Percentiles rank a stretch among this genome's conserved stretches.
These are phyloP conservation scores for Styphnolobium japonicum DNA, from an alignment of 306 rosid species.

Conservation along the genomic window DNA sequence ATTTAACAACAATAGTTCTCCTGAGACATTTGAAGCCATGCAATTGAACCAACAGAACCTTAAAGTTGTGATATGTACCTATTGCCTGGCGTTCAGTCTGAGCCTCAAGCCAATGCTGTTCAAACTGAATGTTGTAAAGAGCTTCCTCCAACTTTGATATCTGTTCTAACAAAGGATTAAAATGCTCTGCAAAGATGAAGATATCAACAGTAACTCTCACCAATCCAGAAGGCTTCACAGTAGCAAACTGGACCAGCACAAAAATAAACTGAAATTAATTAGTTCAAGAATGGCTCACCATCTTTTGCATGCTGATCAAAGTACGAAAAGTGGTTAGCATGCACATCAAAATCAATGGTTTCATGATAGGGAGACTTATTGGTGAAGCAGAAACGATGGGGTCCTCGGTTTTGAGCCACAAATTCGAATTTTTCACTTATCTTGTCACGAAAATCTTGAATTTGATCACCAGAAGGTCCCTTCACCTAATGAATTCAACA, in stretches of 20 bases:
- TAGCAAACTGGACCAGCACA: neutral
- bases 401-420: constrained; percentile 44
- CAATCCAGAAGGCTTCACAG: neutral
- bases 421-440: constrained; percentile 68
- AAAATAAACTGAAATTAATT: neutral
- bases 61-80: constrained; percentile 35
- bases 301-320: constrained; percentile 59
- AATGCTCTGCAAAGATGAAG: constrained; percentile 51
- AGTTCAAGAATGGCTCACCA: constrained; percentile 32
- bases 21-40: neutral
- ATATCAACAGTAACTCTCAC: constrained; percentile 16
- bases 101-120: constrained; percentile 89
- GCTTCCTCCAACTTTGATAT: constrained; percentile 69
- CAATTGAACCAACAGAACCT: neutral
- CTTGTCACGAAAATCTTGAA: constrained; percentile 58
- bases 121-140: constrained; percentile 75
- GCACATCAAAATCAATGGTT: constrained; percentile 76
- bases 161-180: constrained; percentile 54
- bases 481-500: constrained; percentile 43
- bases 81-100: constrained; percentile 74
- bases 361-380: constrained; percentile 84
- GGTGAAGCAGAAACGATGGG: constrained; percentile 71
- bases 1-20: neutral
- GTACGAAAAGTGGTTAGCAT: constrained; percentile 51
- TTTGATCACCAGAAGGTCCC: constrained; percentile 52